Percentiles rank a stretch among this genome's conserved stretches.
phyloP scores from a whole-genome alignment of 2,329 filamentous ascomycete species.

The Sporothrix dimorphospora region DNA sequence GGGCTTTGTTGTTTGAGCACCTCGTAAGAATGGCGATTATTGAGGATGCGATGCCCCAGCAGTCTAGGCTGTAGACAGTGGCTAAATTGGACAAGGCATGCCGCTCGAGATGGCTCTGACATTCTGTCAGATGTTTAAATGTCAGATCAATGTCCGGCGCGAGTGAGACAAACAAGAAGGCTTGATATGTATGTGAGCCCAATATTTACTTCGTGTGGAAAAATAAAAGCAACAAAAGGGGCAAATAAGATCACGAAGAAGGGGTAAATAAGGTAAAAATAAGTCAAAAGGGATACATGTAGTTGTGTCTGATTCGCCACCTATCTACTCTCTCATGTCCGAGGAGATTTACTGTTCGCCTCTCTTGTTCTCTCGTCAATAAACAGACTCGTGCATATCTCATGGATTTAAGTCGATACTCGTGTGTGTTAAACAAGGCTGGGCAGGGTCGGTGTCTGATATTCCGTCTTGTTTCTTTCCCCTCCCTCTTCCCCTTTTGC shows the following conservation, averaged over 20 bases:
- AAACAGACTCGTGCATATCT: not conserved
- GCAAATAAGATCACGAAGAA: not conserved
- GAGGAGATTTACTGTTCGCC: not conserved
- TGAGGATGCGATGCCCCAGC: not conserved
- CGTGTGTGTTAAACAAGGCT: conserved; percentile 7
- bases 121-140: not conserved
- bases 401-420: not conserved
- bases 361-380: not conserved
- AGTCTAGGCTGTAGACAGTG: not conserved
- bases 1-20: conserved; percentile 6
- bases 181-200: conserved; percentile 10
- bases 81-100: not conserved
- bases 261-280: not conserved
- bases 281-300: conserved; percentile 15
- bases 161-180: not conserved
- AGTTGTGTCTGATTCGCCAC: conserved; percentile 1
- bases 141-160: not conserved
- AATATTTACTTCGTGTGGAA: not conserved
- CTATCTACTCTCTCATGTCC: not conserved
- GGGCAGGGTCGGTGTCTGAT: not conserved
- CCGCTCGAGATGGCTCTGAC: not conserved
- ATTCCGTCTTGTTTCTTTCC: not conserved
- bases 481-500: not conserved
- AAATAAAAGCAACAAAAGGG: not conserved
- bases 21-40: not conserved